These are phyloP conservation scores for Malbranchea zuffiana DNA, from an alignment of 2,329 filamentous ascomycete genomes.

Conservation along the genomic window DNA sequence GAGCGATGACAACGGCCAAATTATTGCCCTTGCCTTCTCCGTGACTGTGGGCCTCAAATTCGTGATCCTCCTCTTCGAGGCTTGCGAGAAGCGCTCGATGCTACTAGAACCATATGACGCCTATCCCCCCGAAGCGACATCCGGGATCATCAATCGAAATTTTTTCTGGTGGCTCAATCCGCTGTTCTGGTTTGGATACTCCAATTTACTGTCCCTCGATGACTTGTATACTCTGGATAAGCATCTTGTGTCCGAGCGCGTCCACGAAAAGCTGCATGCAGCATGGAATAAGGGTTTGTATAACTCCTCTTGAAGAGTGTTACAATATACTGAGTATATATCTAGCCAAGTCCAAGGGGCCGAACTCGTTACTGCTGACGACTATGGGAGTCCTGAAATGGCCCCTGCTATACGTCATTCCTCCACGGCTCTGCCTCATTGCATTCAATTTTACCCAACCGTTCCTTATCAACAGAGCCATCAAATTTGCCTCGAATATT, in stretches of 20 bases:
- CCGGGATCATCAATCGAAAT: conserved; percentile 38
- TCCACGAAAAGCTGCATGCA: conserved; percentile 29
- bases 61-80: conserved; percentile 37
- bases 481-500: conserved; percentile 25
- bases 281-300: conserved; percentile 33
- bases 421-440: conserved; percentile 26
- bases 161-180: conserved; percentile 47
- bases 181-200: conserved; percentile 41
- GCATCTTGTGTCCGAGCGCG: conserved; percentile 31
- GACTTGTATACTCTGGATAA: conserved; percentile 40
- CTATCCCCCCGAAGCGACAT: conserved; percentile 42
- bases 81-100: conserved; percentile 35
- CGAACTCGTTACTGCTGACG: conserved; percentile 23
- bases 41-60: conserved; percentile 34
- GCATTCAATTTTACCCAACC: conserved; percentile 31
- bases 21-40: conserved; percentile 35
- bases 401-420: conserved; percentile 25
- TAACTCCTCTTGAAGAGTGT: conserved; percentile 6
- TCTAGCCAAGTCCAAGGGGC: conserved; percentile 21
- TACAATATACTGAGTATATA: conserved; percentile 11
- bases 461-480: conserved; percentile 28
- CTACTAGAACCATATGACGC: conserved; percentile 30
- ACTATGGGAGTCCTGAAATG: conserved; percentile 25
- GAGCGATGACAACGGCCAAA: conserved; percentile 20
- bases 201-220: conserved; percentile 32